These are phyloP conservation scores for Dalbergia oliveri DNA, from an alignment of 306 rosid species.

Conservation along the genomic window DNA sequence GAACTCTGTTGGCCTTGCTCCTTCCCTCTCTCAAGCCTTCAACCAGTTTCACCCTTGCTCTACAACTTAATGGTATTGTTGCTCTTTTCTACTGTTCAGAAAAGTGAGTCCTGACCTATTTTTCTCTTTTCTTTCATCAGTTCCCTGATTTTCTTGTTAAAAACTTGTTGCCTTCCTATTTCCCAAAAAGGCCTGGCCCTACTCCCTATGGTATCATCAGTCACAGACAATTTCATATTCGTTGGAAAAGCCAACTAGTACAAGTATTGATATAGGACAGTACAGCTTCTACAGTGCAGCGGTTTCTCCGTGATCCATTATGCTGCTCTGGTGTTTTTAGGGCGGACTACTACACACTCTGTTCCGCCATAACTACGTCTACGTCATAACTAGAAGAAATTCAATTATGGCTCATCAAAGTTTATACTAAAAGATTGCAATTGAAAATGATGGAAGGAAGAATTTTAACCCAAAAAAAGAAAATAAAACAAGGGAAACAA, in stretches of 20 bases:
- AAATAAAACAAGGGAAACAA: background rate
- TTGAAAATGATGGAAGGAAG: background rate
- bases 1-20: background rate
- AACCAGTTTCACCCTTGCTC: background rate
- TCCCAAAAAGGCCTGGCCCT: background rate
- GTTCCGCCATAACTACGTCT: no score
- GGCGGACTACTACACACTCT: no score
- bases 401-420: background rate
- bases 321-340: no score
- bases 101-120: background rate
- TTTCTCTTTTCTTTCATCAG: background rate
- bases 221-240: no score
- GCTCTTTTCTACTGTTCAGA: background rate
- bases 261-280: no score
- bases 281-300: no score
- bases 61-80: background rate
- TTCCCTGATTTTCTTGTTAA: background rate
- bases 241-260: no score
- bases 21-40: background rate
- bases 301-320: no score
- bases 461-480: slow-evolving; percentile 12
- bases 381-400: background rate
- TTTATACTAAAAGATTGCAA: background rate
- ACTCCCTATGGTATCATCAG: background rate
- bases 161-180: background rate